phyloP scores from a whole-genome alignment of 768 basidiomycete genomes.

The Mycena leptocephala region DNA sequence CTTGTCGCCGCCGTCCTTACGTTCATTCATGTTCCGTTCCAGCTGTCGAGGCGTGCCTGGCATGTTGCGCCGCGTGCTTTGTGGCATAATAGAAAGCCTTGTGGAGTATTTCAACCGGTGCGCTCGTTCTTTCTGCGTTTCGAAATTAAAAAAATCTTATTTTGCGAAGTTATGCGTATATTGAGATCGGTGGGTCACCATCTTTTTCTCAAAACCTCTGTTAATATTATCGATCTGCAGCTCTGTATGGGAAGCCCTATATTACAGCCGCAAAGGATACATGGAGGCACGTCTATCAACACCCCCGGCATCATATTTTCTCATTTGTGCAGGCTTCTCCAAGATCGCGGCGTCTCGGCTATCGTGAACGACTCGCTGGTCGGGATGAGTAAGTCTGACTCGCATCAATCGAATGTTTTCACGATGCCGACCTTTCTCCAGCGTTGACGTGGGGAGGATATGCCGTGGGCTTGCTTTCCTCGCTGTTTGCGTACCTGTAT shows the following conservation, averaged over 20 bases:
- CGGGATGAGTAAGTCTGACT: conserved; percentile 73
- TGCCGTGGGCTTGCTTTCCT: conserved; percentile 79
- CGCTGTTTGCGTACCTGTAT: conserved; percentile 85
- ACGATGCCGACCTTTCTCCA: conserved; percentile 42
- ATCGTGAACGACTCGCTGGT: conserved; percentile 89
- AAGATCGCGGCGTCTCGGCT: conserved; percentile 74
- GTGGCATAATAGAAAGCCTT: conserved; percentile 76
- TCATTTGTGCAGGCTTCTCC: conserved; percentile 7
- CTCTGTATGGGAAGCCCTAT: conserved; percentile 90
- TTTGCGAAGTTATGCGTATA: conserved; percentile 77
- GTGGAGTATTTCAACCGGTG: conserved; percentile 88
- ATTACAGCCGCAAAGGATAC: conserved; percentile 88
- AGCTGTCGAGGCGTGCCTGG: conserved; percentile 84
- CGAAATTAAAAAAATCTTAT: not conserved
- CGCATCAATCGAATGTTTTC: not conserved
- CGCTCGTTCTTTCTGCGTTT: conserved; percentile 7
- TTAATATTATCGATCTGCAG: conserved; percentile 48
- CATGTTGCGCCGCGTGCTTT: conserved; percentile 86
- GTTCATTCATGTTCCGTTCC: not conserved
- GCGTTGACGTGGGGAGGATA: conserved; percentile 90
- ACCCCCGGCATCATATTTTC: too few species aligned
- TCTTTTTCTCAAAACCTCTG: not conserved
- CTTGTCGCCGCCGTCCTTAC: not conserved
- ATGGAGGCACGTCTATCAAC: conserved; percentile 81
- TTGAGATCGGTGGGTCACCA: conserved; percentile 77